Evolutionary conservation across 208 protist species (phyloP), one percentile per base, ranked within the genome.

Genomic region (Strigomonas culicis): DNA sequence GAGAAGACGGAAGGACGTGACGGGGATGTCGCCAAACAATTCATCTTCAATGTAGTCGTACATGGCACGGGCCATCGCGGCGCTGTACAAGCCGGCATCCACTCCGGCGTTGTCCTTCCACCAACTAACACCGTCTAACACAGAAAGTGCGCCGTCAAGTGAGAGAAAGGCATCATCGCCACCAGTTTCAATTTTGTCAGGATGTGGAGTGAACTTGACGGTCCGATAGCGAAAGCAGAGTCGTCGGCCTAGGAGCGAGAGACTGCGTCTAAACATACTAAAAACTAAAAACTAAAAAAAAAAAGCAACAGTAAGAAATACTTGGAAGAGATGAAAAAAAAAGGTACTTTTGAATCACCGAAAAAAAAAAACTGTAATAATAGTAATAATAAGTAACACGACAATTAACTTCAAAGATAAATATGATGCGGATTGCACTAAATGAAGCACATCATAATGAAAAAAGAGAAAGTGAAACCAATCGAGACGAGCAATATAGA

Each of bases 61-160:
- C 85, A 88, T 87, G 41, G 39, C 67, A 17, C 77, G 72, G 1
- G 85, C 85, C 25, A 92, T 36, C 1, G 80, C 82, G 0, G 79
- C 81, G 67, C 82, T 89, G 61, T 86, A 86, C 17, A 92, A 72
- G 0, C 85, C 85, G 0, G 85, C 81, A 41, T 81, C 74, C 1
- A 88, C 73, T n/a, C 61, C 70, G 11, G 71, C 66, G 36, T 82
- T 79, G 43, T 92, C 77, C 32, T 64, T 50, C 85, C 85, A 92
- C 85, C 85, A 92, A 56, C 82, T 87, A 6, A 92, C 85, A 21
- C 85, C 85, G 55, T 92, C 85, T 8, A 92, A 70, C 43, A 89
- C 82, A 0, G 69, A 66, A 53, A 87, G 82, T 0, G 81, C 85
- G 32, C 71, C 75, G 21, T 65, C 15, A 11, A 80, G 43, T 1